These are phyloP conservation scores for Salix koriyanagi DNA, from an alignment of 345 rosid species.

Conservation along the genomic window DNA sequence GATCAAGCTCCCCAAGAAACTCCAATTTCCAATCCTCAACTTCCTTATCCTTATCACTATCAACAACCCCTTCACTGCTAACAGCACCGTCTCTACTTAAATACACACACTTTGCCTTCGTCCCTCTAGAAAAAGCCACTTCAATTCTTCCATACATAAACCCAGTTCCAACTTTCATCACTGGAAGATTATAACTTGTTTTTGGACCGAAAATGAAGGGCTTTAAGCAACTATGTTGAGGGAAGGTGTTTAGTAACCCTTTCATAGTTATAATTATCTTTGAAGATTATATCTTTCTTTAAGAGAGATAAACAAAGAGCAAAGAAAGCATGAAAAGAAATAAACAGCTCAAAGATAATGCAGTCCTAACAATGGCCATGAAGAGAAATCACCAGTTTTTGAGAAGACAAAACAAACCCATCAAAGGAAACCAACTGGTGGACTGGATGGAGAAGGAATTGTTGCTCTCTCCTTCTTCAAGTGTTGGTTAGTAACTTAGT, in stretches of 20 bases:
- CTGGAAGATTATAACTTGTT: constrained; percentile 18
- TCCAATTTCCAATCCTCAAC: constrained; percentile 66
- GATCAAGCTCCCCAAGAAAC: constrained; percentile 68
- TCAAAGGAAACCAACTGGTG: neutral
- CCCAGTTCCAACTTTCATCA: constrained; percentile 27
- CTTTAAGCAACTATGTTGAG: constrained; percentile 28
- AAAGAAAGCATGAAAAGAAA: neutral
- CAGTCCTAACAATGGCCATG: neutral
- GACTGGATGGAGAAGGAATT: neutral
- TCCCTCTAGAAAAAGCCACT: constrained; percentile 14
- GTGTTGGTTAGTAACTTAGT: neutral
- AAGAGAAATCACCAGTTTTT: neutral
- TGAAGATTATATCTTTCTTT: neutral
- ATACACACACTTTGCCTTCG: constrained; percentile 16
- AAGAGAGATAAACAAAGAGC: neutral
- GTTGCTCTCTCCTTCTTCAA: constrained; percentile 4
- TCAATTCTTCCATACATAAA: constrained; percentile 7
- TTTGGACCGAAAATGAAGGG: constrained; percentile 30
- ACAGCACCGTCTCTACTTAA: constrained; percentile 17
- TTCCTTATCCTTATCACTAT: constrained; percentile 20
- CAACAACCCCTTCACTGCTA: constrained; percentile 11
- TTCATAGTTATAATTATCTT: constrained; percentile 28
- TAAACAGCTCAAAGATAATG: neutral
- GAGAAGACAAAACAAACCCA: constrained; percentile 16
- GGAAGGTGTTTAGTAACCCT: constrained; percentile 33